Conservation (phyloP, 306 rosid species). For the Vigna mungo region DNA sequence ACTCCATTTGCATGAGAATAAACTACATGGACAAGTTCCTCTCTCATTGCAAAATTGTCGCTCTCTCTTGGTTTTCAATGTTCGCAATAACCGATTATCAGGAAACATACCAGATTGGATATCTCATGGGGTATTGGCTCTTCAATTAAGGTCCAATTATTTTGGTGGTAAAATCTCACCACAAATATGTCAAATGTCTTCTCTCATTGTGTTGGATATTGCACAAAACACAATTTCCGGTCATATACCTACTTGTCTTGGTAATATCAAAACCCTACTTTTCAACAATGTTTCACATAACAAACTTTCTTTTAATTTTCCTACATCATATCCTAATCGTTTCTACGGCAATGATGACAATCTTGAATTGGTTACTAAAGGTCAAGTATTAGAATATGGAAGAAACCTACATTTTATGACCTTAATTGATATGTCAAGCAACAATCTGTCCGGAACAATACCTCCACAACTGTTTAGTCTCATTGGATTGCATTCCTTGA, state of each 20-base stretch:
- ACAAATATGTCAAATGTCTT: neutral
- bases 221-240: neutral
- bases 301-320: neutral
- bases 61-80: neutral
- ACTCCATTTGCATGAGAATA: neutral
- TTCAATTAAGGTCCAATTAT: neutral
- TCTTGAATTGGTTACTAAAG: slow-evolving; percentile 12
- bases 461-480: slow-evolving; percentile 4
- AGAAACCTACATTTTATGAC: neutral
- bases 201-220: neutral
- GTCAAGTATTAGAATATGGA: neutral
- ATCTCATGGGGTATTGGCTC: neutral
- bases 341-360: accelerated
- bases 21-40: neutral
- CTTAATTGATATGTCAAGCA: slow-evolving; percentile 22
- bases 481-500: neutral
- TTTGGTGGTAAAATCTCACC: neutral
- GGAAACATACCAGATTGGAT: neutral
- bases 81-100: neutral
- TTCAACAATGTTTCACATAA: neutral
- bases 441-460: slow-evolving; percentile 3
- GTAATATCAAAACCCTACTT: neutral
- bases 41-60: neutral
- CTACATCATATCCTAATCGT: accelerated
- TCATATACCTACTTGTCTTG: neutral